These are phyloP conservation scores for Candida fluviatilis DNA, from an alignment of 805 yeast species.

Conservation along the genomic window DNA sequence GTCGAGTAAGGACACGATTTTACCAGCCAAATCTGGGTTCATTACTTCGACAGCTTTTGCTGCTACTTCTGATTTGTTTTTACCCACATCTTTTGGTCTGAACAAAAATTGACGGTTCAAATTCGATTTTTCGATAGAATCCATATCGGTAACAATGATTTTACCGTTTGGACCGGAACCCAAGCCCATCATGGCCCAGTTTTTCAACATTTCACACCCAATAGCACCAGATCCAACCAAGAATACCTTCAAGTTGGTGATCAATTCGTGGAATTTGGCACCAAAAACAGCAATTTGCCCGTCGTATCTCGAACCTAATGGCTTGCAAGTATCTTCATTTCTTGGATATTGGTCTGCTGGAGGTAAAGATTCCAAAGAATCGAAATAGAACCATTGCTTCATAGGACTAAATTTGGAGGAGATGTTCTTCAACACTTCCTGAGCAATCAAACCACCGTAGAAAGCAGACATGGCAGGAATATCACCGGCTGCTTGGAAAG, in stretches of 20 bases:
- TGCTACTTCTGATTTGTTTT: conserved; percentile 85
- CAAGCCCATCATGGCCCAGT: conserved; percentile 96
- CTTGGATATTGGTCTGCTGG: conserved; percentile 52
- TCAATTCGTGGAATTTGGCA: conserved; percentile 60
- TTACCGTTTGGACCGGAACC: conserved; percentile 90
- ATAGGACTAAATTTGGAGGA: conserved; percentile 95
- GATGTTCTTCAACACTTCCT: conserved; percentile 91
- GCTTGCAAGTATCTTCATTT: conserved; percentile 66
- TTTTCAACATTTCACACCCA: conserved; percentile 97
- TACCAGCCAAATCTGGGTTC: conserved; percentile 80
- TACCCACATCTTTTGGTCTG: conserved; percentile 92
- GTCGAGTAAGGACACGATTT: conserved; percentile 72
- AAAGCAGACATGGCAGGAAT: conserved; percentile 86
- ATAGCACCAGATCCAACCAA: conserved; percentile 97
- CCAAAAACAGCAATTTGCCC: conserved; percentile 96
- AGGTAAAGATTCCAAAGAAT: conserved; percentile 89
- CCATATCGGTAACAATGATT: conserved; percentile 86
- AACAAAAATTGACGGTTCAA: conserved; percentile 94
- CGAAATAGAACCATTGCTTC: conserved; percentile 89
- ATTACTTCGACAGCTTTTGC: conserved; percentile 76
- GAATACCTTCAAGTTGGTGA: conserved; percentile 78
- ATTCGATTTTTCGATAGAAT: conserved; percentile 91
- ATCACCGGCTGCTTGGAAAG: conserved; percentile 89
- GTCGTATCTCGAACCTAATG: conserved; percentile 82
- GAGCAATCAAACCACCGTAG: conserved; percentile 92